Evolutionary conservation across 306 rosid genomes (phyloP).

Genomic region (Cucurbita argyrosperma): DNA sequence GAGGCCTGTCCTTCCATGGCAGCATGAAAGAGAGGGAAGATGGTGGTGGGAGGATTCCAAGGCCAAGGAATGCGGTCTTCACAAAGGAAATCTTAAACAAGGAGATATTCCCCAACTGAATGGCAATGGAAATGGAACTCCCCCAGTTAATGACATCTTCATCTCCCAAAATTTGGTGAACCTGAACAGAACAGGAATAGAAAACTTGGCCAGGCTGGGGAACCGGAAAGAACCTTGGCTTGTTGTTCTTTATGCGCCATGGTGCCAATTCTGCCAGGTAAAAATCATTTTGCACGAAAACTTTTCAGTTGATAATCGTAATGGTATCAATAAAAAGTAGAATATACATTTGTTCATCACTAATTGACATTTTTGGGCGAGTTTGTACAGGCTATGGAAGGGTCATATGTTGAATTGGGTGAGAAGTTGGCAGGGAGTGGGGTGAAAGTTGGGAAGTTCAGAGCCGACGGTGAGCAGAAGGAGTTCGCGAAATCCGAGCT

Average conservation of each 20-base stretch:
- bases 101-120: constrained; percentile 23
- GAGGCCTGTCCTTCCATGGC: constrained; percentile 89
- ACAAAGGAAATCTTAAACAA: constrained; percentile 78
- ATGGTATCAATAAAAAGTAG: background rate
- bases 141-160: constrained; percentile 44
- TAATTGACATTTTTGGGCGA: background rate
- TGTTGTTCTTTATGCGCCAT: constrained; percentile 83
- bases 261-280: constrained; percentile 92
- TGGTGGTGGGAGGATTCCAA: constrained; percentile 99
- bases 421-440: constrained; percentile 50
- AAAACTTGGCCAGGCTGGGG: constrained; percentile 51
- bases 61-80: constrained; percentile 97
- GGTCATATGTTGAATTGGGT: constrained; percentile 55
- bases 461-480: constrained; percentile 74
- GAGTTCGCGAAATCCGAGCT: constrained; percentile 57
- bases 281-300: background rate
- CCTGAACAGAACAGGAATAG: constrained; percentile 59
- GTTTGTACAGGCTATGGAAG: constrained; percentile 61
- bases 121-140: constrained; percentile 35
- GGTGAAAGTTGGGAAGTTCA: constrained; percentile 74
- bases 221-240: constrained; percentile 59
- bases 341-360: background rate
- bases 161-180: constrained; percentile 35
- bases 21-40: constrained; percentile 95
- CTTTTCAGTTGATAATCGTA: too few relatives aligned